Conservation (phyloP, 352 stramenopile genomes). For the Globisporangium middletonii region DNA sequence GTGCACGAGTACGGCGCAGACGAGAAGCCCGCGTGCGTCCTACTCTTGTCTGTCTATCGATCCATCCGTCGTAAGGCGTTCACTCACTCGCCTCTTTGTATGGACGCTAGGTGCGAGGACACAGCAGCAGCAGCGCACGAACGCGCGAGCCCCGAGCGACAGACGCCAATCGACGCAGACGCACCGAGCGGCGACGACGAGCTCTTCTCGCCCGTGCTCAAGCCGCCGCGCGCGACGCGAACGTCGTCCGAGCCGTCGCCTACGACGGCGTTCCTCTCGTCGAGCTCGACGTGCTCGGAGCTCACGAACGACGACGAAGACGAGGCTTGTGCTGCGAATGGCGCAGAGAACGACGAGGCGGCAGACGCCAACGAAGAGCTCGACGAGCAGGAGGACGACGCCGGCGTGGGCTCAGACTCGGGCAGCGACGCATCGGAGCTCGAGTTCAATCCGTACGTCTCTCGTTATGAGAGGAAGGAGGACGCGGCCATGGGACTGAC, state of each 20-base stretch:
- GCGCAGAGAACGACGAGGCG: background rate
- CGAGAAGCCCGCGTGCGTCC: background rate
- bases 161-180: constrained; percentile 6
- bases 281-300: constrained; percentile 18
- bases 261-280: constrained; percentile 17
- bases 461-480: too few species aligned
- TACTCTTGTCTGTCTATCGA: background rate
- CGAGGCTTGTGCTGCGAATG: constrained; percentile 10
- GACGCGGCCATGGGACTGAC: background rate
- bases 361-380: constrained; percentile 11
- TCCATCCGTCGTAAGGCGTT: background rate
- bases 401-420: constrained; percentile 9
- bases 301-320: constrained; percentile 21
- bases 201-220: constrained; percentile 74
- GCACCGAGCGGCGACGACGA: constrained; percentile 21
- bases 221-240: constrained; percentile 26
- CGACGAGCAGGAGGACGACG: constrained; percentile 21
- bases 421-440: constrained; percentile 36
- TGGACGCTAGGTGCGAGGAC: background rate
- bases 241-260: constrained; percentile 36
- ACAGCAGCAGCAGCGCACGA: background rate
- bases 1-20: constrained; percentile 42
- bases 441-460: constrained; percentile 77
- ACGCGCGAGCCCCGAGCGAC: background rate
- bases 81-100: too few species aligned